Evolutionary conservation across 306 rosid genomes (phyloP).

Genomic region (Herpetospermum pedunculosum): DNA sequence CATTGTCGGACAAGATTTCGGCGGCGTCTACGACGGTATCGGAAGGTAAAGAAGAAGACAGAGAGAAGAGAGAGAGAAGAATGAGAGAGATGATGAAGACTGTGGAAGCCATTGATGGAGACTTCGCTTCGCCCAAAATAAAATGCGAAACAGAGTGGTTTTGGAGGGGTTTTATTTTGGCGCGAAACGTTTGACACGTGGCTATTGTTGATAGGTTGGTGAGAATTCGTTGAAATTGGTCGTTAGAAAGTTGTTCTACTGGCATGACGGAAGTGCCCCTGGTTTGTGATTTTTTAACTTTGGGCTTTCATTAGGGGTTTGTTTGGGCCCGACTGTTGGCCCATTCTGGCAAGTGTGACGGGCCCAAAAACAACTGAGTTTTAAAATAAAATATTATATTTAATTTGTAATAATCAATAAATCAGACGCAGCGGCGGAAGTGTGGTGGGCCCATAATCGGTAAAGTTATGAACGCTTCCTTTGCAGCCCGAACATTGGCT

Average conservation of each 20-base stretch:
- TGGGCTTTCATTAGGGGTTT: not conserved
- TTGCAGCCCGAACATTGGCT: too few species aligned
- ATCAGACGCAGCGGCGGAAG: slow-evolving; percentile 1
- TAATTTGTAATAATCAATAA: too few species aligned
- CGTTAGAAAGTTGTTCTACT: not conserved
- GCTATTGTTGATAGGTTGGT: not conserved
- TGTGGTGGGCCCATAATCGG: not conserved
- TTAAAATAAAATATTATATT: too few species aligned
- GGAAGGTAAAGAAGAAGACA: slow-evolving; percentile 29
- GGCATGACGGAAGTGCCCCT: not conserved
- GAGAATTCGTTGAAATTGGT: not conserved
- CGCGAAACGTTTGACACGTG: not conserved
- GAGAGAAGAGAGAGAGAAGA: slow-evolving; percentile 17
- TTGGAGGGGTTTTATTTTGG: not conserved
- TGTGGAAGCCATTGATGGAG: slow-evolving; percentile 51
- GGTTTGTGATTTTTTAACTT: not conserved
- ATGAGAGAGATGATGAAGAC: slow-evolving; percentile 3
- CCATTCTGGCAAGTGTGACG: too few species aligned
- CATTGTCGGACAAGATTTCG: slow-evolving; percentile 55
- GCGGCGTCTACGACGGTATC: slow-evolving; percentile 45
- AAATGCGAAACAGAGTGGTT: not conserved
- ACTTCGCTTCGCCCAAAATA: too few species aligned
- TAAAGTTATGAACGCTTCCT: too few species aligned
- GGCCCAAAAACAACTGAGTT: too few species aligned
- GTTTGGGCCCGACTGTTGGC: too few species aligned